Base-by-base conservation (phyloP, 768 basidiomycete species). In the Trametes cingulata region DNA sequence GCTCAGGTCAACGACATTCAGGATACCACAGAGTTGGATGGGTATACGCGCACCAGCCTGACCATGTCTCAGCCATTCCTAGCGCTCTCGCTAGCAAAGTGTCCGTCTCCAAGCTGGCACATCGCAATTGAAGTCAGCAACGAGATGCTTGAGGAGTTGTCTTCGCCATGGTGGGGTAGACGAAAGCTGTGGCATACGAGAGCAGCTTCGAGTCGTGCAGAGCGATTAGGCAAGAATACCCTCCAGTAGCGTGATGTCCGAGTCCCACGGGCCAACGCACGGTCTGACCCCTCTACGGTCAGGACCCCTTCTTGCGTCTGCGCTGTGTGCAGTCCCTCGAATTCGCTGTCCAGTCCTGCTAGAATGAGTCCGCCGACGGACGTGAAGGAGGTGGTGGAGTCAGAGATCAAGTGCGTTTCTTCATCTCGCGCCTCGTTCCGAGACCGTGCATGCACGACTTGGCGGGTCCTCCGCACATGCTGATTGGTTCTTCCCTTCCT, bases 351-450 rank as follows among this genome's bases (percentile, higher is more conserved):
- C 13, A 15, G 48, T 27, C 10, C n/a, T 6, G 8, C 6, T 5
- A 60, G 37, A 6, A 67, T 67, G 66, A 62, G 63, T 45, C 66
- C 66, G 33, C 56, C 56, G 9, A 65, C 66, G 22, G 66, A 67
- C 36, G 39, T 67, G 52, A 65, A 67, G 56, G 61, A 67, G 46
- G 66, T 67, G 17, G 63, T 67, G 6, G 66, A 67, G 17, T 60
- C 61, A 14, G 66, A 65, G 60, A 67, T 67, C 56, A 67, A 63
- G 66, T 65, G 27, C 24, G 63, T 60, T 20, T 43, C 37, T 25
- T 20, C 15, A 4, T 5, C 29, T 33, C 29, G 8, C 24, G 19
- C 27, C 22, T 9, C 36, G 17, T 15, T 39, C 36, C 37, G 14
- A 8, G 25, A 42, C 2, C 40, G 15, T n/a, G 52, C 52, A n/a